These are phyloP conservation scores for Scheffersomyces stambukii DNA, from an alignment of 1,139 yeast genomes.

Conservation along the genomic window DNA sequence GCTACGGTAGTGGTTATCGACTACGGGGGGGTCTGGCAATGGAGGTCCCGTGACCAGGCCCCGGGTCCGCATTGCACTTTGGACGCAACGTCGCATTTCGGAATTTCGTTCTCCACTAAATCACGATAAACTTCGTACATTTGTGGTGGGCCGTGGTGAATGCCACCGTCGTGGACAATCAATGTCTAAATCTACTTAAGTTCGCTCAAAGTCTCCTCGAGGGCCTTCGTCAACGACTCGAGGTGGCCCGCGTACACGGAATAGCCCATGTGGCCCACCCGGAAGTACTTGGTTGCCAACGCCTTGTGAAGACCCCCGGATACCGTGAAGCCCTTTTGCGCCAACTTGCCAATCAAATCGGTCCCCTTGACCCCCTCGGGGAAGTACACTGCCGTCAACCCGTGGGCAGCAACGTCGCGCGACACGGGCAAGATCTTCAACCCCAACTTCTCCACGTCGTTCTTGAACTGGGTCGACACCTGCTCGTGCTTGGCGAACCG, in stretches of 20 bases:
- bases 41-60: no score
- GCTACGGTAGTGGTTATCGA: no score
- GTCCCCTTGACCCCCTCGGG: slow-evolving; percentile 73
- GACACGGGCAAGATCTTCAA: slow-evolving; percentile 64
- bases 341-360: slow-evolving; percentile 51
- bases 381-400: slow-evolving; percentile 81
- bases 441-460: slow-evolving; percentile 51
- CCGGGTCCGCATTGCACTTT: no score
- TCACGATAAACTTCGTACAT: no score
- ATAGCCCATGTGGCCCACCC: slow-evolving; percentile 94
- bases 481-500: slow-evolving; percentile 62
- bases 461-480: slow-evolving; percentile 66
- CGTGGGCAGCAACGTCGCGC: slow-evolving; percentile 72
- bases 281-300: slow-evolving; percentile 75
- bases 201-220: slow-evolving; percentile 35
- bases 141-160: no score
- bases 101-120: no score
- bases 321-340: slow-evolving; percentile 67
- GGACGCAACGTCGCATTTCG: no score
- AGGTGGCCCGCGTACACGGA: slow-evolving; percentile 45
- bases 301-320: slow-evolving; percentile 92
- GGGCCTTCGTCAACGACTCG: slow-evolving; percentile 31
- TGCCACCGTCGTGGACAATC: no score
- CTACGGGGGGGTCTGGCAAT: no score
- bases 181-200: slow-evolving; percentile 21